A percentile compares a stretch with the other conserved stretches of the same genome.
Evolutionary conservation across 768 basidiomycete genomes (phyloP).

Genomic region (Cystobasidium onofrii): DNA sequence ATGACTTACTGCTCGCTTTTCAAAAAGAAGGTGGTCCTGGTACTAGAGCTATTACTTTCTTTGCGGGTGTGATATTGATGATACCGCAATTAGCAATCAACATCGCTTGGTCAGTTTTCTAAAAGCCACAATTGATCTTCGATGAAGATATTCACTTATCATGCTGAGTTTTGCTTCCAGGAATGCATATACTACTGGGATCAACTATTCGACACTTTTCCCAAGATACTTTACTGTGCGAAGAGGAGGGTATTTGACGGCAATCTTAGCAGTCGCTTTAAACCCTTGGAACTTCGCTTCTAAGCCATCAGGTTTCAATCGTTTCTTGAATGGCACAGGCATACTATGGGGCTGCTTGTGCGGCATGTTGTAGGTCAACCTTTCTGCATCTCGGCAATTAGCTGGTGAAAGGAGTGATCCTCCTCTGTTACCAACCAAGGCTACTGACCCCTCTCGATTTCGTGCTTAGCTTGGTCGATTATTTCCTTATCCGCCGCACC

Average conservation of each 20-base stretch:
- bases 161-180: too few species aligned
- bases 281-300: constrained; percentile 8
- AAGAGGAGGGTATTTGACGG: not conserved
- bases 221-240: constrained; percentile 9
- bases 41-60: constrained; percentile 43
- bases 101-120: constrained; percentile 5
- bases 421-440: too few species aligned
- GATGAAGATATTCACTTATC: too few species aligned
- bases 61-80: constrained; percentile 42
- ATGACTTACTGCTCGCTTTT: constrained; percentile 34
- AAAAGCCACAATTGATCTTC: too few species aligned
- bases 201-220: not conserved
- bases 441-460: too few species aligned
- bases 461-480: not conserved
- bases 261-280: not conserved
- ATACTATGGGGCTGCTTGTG: not conserved
- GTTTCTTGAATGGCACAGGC: not conserved
- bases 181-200: constrained; percentile 31
- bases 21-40: constrained; percentile 40
- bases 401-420: too few species aligned
- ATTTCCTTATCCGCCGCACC: not conserved
- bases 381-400: too few species aligned
- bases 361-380: constrained; percentile 3
- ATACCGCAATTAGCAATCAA: constrained; percentile 38
- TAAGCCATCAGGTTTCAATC: not conserved